These are phyloP conservation scores for Mortierella sp. DNA, from an alignment of 371 early-diverging fungal species.

Conservation along the genomic window DNA sequence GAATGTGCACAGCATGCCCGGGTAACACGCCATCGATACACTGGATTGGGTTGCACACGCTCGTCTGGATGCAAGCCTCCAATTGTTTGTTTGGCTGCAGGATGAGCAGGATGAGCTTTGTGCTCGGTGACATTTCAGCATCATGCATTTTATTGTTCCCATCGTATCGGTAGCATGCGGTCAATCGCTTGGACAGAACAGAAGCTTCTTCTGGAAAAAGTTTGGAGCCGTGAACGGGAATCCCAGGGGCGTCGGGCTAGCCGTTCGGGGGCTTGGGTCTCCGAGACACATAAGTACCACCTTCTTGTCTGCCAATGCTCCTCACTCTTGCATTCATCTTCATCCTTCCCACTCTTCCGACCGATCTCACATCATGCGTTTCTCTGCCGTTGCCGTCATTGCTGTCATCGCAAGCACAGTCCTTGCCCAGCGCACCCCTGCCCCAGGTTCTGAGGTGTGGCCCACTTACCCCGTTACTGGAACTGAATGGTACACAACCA, in stretches of 20 bases:
- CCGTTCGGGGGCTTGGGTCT: neutral
- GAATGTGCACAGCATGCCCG: no score
- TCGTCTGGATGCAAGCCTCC: no score
- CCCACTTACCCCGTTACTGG: constrained; percentile 5
- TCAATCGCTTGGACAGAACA: no score
- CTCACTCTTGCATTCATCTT: neutral
- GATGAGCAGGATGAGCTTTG: no score
- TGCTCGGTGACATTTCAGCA: no score
- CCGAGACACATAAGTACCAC: neutral
- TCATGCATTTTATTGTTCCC: no score
- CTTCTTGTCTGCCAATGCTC: neutral
- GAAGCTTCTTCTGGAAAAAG: no score
- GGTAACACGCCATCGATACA: no score
- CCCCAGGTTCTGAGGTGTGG: constrained; percentile 3
- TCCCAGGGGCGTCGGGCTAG: neutral
- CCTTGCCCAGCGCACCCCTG: constrained; percentile 4
- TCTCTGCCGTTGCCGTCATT: constrained; percentile 10
- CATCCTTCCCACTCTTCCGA: neutral
- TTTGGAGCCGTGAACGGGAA: no score
- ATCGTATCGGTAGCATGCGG: no score
- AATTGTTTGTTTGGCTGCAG: no score
- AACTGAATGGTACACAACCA: constrained; percentile 5
- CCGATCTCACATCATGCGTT: constrained; percentile 21
- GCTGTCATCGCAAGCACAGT: constrained; percentile 9
- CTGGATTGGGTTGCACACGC: no score